Evolutionary conservation across 345 rosid species (phyloP), one percentile per base, ranked within the genome.

Genomic region (Kernera saxatilis): DNA sequence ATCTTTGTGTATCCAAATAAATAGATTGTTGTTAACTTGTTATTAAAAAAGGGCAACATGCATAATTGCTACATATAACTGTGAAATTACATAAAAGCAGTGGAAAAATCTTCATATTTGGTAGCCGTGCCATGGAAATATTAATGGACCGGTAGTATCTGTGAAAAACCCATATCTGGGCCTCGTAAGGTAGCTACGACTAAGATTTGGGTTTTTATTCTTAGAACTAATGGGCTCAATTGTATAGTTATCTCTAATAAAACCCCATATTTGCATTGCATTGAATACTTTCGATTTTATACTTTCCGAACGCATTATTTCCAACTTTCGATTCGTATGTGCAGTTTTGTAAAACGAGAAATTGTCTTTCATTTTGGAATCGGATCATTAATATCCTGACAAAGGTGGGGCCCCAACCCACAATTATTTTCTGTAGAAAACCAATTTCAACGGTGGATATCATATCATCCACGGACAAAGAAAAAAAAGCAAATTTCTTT

Each of bases 341-440:
- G n/a, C n/a, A n/a, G n/a, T n/a, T n/a, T n/a, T n/a, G n/a, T n/a
- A n/a, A n/a, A n/a, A n/a, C n/a, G n/a, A n/a, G n/a, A n/a, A n/a
- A n/a, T n/a, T n/a, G n/a, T n/a, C n/a, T n/a, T n/a, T n/a, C n/a
- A 22, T 21, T 32, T 22, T 23, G 26, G 26, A 55, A 15, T 18
- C 5, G 21, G 58, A 39, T 22, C 54, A 74, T 74, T 58, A 58
- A 59, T 74, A 50, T 41, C 7, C 55, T 59, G 78, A 40, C 73
- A 55, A 1, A 43, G 33, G 12, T 59, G 73, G 78, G 45, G 3
- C 72, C 53, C 21, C 49, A 4, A n/a, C 23, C 44, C 27, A 66
- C 46, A 59, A 32, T 59, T 48, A 46, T 73, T 39, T 63, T 11
- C 7, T 21, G 67, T 45, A 44, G 8, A 8, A 64, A 27, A 11